These are phyloP conservation scores for Zygotorulaspora chibaensis DNA, from an alignment of 805 yeast genomes.

Conservation along the genomic window DNA sequence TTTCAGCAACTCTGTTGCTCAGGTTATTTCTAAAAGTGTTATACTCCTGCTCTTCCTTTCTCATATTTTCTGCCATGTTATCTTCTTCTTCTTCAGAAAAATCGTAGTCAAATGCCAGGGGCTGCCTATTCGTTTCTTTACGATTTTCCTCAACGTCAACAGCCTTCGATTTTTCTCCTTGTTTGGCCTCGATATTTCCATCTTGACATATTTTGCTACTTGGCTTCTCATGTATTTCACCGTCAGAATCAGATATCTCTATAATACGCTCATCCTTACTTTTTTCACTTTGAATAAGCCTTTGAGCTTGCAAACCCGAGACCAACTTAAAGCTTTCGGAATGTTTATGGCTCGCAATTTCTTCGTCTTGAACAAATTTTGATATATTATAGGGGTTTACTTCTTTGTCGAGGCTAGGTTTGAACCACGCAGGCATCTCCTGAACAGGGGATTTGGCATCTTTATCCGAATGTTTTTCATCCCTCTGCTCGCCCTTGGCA, in stretches of 20 bases:
- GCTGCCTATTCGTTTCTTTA: conserved; percentile 1
- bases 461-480: conserved; percentile 1
- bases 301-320: conserved; percentile 21
- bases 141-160: neutral
- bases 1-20: conserved; percentile 24
- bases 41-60: conserved; percentile 70
- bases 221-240: neutral
- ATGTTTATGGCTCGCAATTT: conserved; percentile 19
- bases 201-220: conserved; percentile 4
- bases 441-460: conserved; percentile 12
- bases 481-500: neutral
- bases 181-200: conserved; percentile 25
- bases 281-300: conserved; percentile 7
- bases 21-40: conserved; percentile 46
- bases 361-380: conserved; percentile 22
- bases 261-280: conserved; percentile 1
- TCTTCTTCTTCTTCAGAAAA: conserved; percentile 78
- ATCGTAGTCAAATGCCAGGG: conserved; percentile 48
- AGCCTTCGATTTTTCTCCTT: neutral
- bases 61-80: conserved; percentile 55
- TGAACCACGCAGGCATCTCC: conserved; percentile 35
- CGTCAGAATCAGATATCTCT: conserved; percentile 2
- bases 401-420: conserved; percentile 3
- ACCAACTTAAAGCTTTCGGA: conserved; percentile 16
- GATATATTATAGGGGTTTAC: conserved; percentile 20